A percentile compares a stretch with the other conserved stretches of the same genome.
phyloP scores from a whole-genome alignment of 2,329 filamentous ascomycete species.

The Pyrenophora graminea region DNA sequence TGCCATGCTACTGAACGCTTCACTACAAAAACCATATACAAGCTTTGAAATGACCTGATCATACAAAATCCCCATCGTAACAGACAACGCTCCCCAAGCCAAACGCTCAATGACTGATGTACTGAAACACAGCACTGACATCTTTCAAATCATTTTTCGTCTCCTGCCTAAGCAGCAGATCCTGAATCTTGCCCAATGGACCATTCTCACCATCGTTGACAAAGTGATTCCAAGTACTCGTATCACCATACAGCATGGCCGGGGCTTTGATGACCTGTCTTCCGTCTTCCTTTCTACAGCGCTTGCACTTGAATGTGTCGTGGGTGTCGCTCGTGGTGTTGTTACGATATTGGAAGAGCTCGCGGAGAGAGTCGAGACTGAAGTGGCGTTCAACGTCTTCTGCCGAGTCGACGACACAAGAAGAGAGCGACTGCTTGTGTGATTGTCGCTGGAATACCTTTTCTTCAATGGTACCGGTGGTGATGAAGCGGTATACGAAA shows the following conservation, averaged over 20 bases:
- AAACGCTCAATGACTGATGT: conserved; percentile 79
- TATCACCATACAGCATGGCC: conserved; percentile 96
- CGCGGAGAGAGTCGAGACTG: conserved; percentile 83
- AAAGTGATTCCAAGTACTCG: conserved; percentile 99
- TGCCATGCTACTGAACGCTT: conserved; percentile 4
- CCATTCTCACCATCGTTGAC: conserved; percentile 71
- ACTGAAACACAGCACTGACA: conserved; percentile 96
- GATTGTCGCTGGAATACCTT: conserved; percentile 99
- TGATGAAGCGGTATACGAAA: conserved; percentile 99
- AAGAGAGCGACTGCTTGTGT: conserved; percentile 95
- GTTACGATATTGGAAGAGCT: conserved; percentile 89
- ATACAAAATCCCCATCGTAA: neutral
- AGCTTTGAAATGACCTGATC: neutral
- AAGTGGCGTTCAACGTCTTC: conserved; percentile 98
- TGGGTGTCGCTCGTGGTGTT: conserved; percentile 91
- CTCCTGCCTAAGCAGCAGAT: conserved; percentile 87
- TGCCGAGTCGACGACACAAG: conserved; percentile 92
- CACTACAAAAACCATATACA: conserved; percentile 1
- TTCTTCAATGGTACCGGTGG: conserved; percentile 96
- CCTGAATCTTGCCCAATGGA: conserved; percentile 80
- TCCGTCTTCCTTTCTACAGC: conserved; percentile 81
- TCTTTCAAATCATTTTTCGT: conserved; percentile 65
- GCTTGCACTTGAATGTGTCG: conserved; percentile 97
- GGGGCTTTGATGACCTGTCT: conserved; percentile 86
- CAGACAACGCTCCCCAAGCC: neutral